A percentile compares a stretch with the other conserved stretches of the same genome.
These are phyloP conservation scores for Aristolochia contorta DNA, from an alignment of 164 flowering plant genomes.

Conservation along the genomic window DNA sequence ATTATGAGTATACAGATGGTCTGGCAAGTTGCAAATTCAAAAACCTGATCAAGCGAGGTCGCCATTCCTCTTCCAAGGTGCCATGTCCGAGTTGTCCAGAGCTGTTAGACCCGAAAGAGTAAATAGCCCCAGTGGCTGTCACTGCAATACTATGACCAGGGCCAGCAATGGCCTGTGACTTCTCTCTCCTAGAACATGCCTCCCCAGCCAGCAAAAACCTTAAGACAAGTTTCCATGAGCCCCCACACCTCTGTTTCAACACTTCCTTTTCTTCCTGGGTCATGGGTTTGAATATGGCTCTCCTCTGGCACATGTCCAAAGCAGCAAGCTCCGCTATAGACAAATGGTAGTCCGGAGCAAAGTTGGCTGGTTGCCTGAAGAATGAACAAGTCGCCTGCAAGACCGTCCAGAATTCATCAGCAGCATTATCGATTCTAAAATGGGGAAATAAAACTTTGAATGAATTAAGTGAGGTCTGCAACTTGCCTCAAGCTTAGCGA, in stretches of 20 bases:
- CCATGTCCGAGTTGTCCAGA: conserved; percentile 98
- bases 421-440: conserved; percentile 61
- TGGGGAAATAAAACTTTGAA: conserved; percentile 1
- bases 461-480: conserved; percentile 3
- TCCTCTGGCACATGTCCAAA: conserved; percentile 83
- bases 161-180: conserved; percentile 87
- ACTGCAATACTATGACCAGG: conserved; percentile 95
- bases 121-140: conserved; percentile 68
- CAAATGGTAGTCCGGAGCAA: conserved; percentile 63
- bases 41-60: conserved; percentile 82
- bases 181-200: conserved; percentile 74
- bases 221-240: conserved; percentile 92
- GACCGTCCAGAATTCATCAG: conserved; percentile 33
- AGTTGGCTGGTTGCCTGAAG: conserved; percentile 88
- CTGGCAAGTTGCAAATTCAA: background rate
- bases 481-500: conserved; percentile 97
- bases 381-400: conserved; percentile 88
- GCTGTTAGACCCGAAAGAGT: conserved; percentile 86
- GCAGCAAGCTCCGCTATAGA: conserved; percentile 94
- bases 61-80: conserved; percentile 60
- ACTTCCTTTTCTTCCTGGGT: conserved; percentile 36
- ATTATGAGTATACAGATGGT: background rate
- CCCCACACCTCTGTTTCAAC: conserved; percentile 75
- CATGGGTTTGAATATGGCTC: conserved; percentile 90
- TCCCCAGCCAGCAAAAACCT: conserved; percentile 90